phyloP scores from a whole-genome alignment of 306 rosid genomes.

The Ziziphus jujuba region DNA sequence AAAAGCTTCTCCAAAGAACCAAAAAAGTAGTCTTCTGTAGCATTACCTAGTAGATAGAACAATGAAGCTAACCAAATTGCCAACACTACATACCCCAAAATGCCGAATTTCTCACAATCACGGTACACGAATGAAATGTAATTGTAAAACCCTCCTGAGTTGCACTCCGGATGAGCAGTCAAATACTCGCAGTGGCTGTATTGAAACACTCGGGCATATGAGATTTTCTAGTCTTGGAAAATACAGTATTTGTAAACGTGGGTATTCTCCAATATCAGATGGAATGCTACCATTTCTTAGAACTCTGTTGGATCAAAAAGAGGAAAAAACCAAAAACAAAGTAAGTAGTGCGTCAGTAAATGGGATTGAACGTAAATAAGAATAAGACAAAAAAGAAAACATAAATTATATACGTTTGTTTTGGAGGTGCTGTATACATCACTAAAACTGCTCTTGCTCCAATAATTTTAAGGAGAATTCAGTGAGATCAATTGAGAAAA shows the following conservation, averaged over 20 bases:
- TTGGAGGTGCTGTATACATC: too few species aligned
- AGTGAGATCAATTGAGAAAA: slow-evolving; percentile 23
- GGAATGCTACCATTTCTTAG: too few species aligned
- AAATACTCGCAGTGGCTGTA: slow-evolving; percentile 68
- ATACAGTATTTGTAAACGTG: too few species aligned
- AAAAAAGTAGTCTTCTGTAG: slow-evolving; percentile 94
- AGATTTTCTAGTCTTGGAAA: too few species aligned
- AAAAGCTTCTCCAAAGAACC: slow-evolving; percentile 88
- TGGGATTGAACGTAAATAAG: too few species aligned
- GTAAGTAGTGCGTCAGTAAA: too few species aligned
- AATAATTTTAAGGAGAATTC: slow-evolving; percentile 13
- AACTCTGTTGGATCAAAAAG: too few species aligned
- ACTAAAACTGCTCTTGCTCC: not conserved
- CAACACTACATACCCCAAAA: slow-evolving; percentile 66
- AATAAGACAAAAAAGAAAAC: too few species aligned
- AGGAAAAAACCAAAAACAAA: too few species aligned
- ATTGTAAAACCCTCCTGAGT: slow-evolving; percentile 68
- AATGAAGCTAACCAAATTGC: slow-evolving; percentile 74
- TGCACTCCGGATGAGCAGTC: slow-evolving; percentile 73
- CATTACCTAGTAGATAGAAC: slow-evolving; percentile 92
- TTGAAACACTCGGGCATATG: too few species aligned
- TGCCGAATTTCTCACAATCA: slow-evolving; percentile 49
- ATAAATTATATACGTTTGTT: too few species aligned
- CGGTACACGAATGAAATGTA: slow-evolving; percentile 76
- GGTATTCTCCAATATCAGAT: too few species aligned